A percentile compares a stretch with the other conserved stretches of the same genome.
Evolutionary conservation across 1,139 yeast species (phyloP).

Genomic region (Yamadazyma taylorii): DNA sequence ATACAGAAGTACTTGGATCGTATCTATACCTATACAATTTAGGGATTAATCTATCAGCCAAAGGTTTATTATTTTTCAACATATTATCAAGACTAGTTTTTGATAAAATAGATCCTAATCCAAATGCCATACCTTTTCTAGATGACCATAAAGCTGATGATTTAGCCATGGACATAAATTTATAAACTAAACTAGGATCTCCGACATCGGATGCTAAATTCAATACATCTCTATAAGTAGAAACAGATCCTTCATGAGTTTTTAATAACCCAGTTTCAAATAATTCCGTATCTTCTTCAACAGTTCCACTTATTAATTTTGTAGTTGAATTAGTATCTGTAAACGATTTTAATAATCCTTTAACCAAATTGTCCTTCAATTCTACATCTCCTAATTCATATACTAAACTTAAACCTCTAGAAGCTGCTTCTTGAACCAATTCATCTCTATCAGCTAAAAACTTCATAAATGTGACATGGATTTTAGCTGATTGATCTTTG

Average conservation of each 20-base stretch:
- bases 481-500: conserved; percentile 45
- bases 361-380: conserved; percentile 70
- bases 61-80: conserved; percentile 50
- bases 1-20: conserved; percentile 78
- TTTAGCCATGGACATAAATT: conserved; percentile 90
- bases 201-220: conserved; percentile 92
- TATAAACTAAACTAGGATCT: conserved; percentile 90
- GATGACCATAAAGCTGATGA: conserved; percentile 91
- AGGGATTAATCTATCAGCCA: conserved; percentile 69
- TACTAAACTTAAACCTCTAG: conserved; percentile 79
- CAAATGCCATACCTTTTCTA: conserved; percentile 91
- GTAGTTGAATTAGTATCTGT: conserved; percentile 63
- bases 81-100: conserved; percentile 71
- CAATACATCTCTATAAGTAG: conserved; percentile 84
- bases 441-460: conserved; percentile 81
- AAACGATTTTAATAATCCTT: conserved; percentile 74
- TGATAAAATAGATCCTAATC: conserved; percentile 81
- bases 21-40: conserved; percentile 79
- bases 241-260: conserved; percentile 82
- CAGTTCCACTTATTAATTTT: conserved; percentile 61
- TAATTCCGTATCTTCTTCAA: conserved; percentile 77
- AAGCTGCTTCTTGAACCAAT: conserved; percentile 85
- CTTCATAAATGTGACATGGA: conserved; percentile 73
- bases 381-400: conserved; percentile 76
- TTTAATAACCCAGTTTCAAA: conserved; percentile 81